Base-by-base conservation (phyloP, 2,329 filamentous ascomycete species). In the Colletotrichum somersetense region DNA sequence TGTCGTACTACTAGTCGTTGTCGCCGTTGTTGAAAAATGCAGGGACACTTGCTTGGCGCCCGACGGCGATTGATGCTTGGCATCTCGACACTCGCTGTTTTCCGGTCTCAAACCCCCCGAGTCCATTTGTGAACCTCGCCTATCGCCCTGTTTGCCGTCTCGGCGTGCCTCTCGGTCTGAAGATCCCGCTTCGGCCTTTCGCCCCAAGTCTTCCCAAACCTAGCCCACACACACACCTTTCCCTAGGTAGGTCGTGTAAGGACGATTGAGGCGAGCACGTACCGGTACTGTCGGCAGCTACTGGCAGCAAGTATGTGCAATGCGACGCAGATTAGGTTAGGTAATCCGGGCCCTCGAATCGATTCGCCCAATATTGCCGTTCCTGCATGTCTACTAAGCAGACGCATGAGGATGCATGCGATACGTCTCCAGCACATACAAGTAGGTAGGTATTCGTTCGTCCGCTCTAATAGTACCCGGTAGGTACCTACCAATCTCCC, bases 181-280 rank as follows among this genome's bases (percentile, higher is more conserved):
- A 71, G 67, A 71, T 62, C 62, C 64, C 67, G 71, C 67, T 67
- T 58, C 71, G 42, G 67, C 71, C 56, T 35, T 70, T 66, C 67
- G 52, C 67, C 67, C 35, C 71, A 58, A 67, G 35, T 71, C 64
- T 46, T 18, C 40, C 50, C 50, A 64, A 55, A 56, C 62, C 48
- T 40, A 57, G 16, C 66, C 16, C 38, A 42, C 33, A 38, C 62
- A 33, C 26, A 26, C 26, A 26, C 23, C 11, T 18, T 18, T 14
- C 18, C 10, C 33, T 53, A 30, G 30, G 30, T 30, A 30, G 30
- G 30, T 30, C 16, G 40, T 44, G 61, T 44, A 44, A 26, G 16
- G 46, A 38, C 30, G 46, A n/a, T 23, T 42, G 46, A 44, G 62
- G 62, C 62, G 55, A 57, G 62, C 62, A 57, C 8, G 30, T 30